These are phyloP conservation scores for Blastomyces percursus DNA, from an alignment of 2,329 filamentous ascomycete genomes.

Conservation along the genomic window DNA sequence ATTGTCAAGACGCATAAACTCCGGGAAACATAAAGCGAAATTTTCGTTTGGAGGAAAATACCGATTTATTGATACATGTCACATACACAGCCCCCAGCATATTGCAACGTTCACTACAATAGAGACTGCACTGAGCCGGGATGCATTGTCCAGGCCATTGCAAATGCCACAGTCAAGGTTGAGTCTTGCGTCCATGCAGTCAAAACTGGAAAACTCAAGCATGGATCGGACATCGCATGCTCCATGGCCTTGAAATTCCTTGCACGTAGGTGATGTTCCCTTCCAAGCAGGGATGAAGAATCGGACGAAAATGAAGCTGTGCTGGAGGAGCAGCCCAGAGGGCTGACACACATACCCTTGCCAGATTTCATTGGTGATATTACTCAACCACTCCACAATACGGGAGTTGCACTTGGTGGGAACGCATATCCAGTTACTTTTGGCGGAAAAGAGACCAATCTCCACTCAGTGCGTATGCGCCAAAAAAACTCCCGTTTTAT, in stretches of 20 bases:
- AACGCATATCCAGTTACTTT: constrained; percentile 25
- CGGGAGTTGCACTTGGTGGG: constrained; percentile 28
- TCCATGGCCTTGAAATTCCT: constrained; percentile 16
- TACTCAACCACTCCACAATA: constrained; percentile 33
- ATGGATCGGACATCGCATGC: constrained; percentile 2
- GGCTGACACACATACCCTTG: not conserved
- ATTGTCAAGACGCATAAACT: not conserved
- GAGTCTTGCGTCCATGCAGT: constrained; percentile 18
- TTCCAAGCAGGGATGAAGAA: not conserved
- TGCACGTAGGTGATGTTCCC: constrained; percentile 12
- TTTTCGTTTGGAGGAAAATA: not conserved
- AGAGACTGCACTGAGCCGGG: constrained; percentile 29
- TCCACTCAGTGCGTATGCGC: constrained; percentile 5
- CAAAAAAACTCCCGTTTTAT: not conserved
- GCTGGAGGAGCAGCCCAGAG: not conserved
- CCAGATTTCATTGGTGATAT: constrained; percentile 32
- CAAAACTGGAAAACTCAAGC: not conserved
- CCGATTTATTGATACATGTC: not conserved
- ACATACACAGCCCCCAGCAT: constrained; percentile 1
- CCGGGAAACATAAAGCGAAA: not conserved
- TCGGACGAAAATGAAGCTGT: not conserved
- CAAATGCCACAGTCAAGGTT: constrained; percentile 32
- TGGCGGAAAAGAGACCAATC: constrained; percentile 7
- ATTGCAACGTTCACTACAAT: constrained; percentile 27
- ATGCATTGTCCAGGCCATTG: constrained; percentile 34